Evolutionary conservation across 768 basidiomycete genomes (phyloP), one percentile per base, ranked within the genome.

Genomic region (Tricholoma furcatifolium): DNA sequence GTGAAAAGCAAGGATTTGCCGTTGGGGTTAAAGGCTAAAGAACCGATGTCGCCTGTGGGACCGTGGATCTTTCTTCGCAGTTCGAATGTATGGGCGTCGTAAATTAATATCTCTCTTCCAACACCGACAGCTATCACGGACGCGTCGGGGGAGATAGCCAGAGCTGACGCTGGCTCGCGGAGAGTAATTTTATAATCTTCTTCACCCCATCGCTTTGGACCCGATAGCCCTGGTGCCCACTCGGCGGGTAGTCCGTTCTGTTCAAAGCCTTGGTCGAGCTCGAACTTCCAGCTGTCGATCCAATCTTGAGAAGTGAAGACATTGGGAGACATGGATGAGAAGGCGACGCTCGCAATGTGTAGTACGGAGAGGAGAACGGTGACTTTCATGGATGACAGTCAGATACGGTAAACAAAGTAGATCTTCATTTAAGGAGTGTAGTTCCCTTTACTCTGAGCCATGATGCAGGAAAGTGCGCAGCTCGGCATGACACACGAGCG

Each of bases 211-310:
- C 18, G 32, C 36, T 23, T 36, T 8, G 46, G 35, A 4, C 46
- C 35, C 32, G 35, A 47, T 6, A 18, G 6, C 32, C 34, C 32
- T 4, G 23, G 14, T 45, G 44, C 44, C 44, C 44, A 45, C 9
- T n/a, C n/a, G 8, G 46, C 34, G 18, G 34, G 32, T 4, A 36
- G 11, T 2, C 46, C 46, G 34, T 38, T 34, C 17, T 47, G 34
- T 4, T 21, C 34, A 36, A 47, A 47, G 18, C 36, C 46, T 10
- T 47, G 34, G 2, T 11, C 32, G 11, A 47, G 34, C 35, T 47
- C 35, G 46, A 47, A 47, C 20, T 47, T 38, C 46, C 34, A 36
- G 7, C 4, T n/a, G n/a, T 47, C 46, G 17, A 36, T 47, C 32
- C 17, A 47, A 17, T 36, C n/a, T 21, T 47, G 46, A 38, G 46